phyloP scores from a whole-genome alignment of 257 asterid species.

The Prunella vulgaris region DNA sequence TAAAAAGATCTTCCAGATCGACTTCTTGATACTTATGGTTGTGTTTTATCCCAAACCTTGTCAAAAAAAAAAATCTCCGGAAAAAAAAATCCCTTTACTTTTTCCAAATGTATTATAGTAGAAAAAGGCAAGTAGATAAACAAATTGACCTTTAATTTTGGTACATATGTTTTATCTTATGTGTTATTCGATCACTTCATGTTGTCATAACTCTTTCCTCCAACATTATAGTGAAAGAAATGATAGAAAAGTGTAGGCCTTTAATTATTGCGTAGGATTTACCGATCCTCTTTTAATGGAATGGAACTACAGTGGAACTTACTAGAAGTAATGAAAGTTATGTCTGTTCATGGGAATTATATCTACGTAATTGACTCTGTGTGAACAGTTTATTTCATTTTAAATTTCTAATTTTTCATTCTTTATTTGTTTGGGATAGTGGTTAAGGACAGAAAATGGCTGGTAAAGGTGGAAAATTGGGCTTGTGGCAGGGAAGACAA shows the following conservation, averaged over 20 bases:
- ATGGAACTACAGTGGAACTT: not conserved
- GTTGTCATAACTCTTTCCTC: not conserved
- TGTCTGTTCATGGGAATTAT: not conserved
- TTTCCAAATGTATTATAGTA: too few species aligned
- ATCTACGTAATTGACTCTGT: not conserved
- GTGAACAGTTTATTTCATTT: not conserved
- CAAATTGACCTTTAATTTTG: too few species aligned
- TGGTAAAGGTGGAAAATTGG: slow-evolving; percentile 98
- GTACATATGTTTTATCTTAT: not conserved
- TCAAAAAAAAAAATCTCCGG: not conserved
- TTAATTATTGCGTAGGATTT: not conserved
- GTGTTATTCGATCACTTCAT: not conserved
- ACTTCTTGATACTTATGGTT: too few species aligned
- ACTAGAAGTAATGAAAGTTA: not conserved
- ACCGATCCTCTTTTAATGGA: not conserved
- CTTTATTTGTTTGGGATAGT: not conserved
- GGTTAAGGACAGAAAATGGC: slow-evolving; percentile 48
- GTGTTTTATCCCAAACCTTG: not conserved
- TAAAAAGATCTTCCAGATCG: too few species aligned
- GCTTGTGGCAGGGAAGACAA: slow-evolving; percentile 90
- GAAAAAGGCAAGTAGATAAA: too few species aligned
- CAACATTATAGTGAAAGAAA: not conserved
- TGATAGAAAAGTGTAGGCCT: not conserved
- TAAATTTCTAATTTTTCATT: not conserved
- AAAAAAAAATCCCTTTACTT: too few species aligned